Base-by-base conservation (phyloP, 306 rosid genomes). In the Canavalia ensiformis region DNA sequence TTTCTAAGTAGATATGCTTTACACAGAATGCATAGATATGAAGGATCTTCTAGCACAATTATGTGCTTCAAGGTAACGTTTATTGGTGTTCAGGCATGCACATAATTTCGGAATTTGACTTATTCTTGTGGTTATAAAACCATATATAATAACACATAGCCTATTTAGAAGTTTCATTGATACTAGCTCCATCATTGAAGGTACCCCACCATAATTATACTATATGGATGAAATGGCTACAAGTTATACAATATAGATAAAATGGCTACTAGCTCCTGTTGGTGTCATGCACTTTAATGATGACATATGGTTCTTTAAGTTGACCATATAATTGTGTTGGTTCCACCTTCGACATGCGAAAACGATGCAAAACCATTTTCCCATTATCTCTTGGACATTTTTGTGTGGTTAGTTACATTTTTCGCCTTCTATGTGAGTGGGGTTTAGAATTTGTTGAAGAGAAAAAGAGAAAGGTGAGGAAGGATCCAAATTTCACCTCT, bases 281-380 rank as follows among this genome's bases (percentile, higher is more conserved):
- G 18, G 63, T 74, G 51, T 35, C 76, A 75, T 68, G 60, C 62
- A 75, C 44, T 49, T 42, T 63, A 45, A 66, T 72, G 51, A 77
- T 68, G 58, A 72, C 69, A 65, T 13, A 76, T 31, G 34, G 46
- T 67, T 73, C 65, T 64, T 72, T 65, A 37, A 74, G 65, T 69
- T 29, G 81, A 74, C 80, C 76, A 56, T 57, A 80, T 71, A 39
- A 80, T 60, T 80, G 69, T 78, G 81, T 80, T 82, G 76, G 86
- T 82, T 85, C 82, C 88, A 83, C 84, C 85, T 76, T 85, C 58
- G 52, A 59, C 84, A 72, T 80, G 67, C 67, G 46, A 79, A 84
- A 78, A 84, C 47, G 34, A 83, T 68, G 59, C 75, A 4, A 44
- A 81, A 62, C 84, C 72, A 74, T 35, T 60, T 18, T 81, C 54